A percentile compares a stretch with the other conserved stretches of the same genome.
phyloP scores from a whole-genome alignment of 148 eudicot genomes.

The Nepenthes gracilis region DNA sequence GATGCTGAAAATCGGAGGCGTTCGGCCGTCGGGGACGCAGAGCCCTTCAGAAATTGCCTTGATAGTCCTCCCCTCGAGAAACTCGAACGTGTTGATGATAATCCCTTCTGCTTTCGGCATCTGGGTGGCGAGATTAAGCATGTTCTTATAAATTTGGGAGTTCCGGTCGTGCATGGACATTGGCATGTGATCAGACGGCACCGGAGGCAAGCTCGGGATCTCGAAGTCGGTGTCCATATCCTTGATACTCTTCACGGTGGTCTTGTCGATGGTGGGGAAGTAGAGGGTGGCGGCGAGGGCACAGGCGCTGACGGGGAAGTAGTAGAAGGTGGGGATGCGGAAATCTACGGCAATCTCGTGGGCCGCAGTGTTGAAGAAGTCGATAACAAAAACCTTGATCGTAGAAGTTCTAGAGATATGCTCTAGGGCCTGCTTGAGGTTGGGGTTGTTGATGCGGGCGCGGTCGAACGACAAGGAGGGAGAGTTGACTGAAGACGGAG shows the following conservation, averaged over 20 bases:
- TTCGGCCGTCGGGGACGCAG: conserved; percentile 9
- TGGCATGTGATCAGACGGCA: conserved; percentile 1
- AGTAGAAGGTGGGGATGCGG: neutral
- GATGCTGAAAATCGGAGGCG: conserved; percentile 16
- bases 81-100: conserved; percentile 13
- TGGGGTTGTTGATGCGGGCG: neutral
- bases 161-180: conserved; percentile 4
- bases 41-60: conserved; percentile 8
- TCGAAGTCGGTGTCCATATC: neutral
- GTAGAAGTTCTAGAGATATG: neutral
- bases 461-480: neutral
- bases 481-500: neutral
- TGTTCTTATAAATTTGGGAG: neutral
- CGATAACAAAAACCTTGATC: neutral
- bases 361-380: conserved; percentile 2
- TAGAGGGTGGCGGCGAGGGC: conserved; percentile 2
- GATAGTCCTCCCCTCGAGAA: conserved; percentile 12
- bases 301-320: neutral
- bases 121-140: conserved; percentile 1
- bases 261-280: neutral
- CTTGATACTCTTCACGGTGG: neutral
- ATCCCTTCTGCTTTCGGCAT: conserved; percentile 14
- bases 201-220: neutral
- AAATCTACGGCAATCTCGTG: neutral
- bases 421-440: neutral